Evolutionary conservation across 441 rosid genomes (phyloP).

Genomic region (Jatropha podagrica): DNA sequence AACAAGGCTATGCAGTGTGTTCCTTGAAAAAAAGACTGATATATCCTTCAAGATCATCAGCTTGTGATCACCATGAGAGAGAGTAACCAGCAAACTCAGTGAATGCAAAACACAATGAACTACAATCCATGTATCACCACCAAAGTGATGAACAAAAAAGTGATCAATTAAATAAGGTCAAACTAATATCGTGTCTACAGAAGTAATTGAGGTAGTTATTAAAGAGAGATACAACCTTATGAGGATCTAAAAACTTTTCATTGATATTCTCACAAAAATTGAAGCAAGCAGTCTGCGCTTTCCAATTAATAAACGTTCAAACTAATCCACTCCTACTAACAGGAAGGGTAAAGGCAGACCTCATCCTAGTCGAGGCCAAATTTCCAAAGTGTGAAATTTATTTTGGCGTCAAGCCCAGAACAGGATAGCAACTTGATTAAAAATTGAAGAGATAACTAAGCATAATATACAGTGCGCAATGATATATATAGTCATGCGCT

Average conservation of each 20-base stretch:
- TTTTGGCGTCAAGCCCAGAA: too few relatives aligned
- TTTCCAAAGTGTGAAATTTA: too few relatives aligned
- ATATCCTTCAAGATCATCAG: too few relatives aligned
- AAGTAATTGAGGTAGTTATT: neutral
- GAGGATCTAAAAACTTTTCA: neutral
- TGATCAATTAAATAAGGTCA: neutral
- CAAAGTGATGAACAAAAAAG: neutral
- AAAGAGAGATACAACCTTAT: neutral
- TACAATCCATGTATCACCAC: neutral
- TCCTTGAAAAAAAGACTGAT: too few relatives aligned
- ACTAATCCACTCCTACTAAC: too few relatives aligned
- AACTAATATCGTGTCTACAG: neutral
- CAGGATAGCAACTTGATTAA: neutral
- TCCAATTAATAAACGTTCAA: neutral
- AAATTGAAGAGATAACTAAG: neutral
- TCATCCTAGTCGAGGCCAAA: too few relatives aligned
- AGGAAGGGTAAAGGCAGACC: too few relatives aligned
- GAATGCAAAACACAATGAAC: neutral
- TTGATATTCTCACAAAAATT: neutral
- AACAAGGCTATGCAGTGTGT: too few relatives aligned
- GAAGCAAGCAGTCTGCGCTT: neutral
- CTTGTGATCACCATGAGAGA: too few relatives aligned
- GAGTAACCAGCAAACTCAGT: too few relatives aligned
- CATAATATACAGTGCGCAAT: neutral
- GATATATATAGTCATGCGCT: neutral